Conservation (phyloP, 2,329 filamentous ascomycete species). For the Huntiella decipiens region DNA sequence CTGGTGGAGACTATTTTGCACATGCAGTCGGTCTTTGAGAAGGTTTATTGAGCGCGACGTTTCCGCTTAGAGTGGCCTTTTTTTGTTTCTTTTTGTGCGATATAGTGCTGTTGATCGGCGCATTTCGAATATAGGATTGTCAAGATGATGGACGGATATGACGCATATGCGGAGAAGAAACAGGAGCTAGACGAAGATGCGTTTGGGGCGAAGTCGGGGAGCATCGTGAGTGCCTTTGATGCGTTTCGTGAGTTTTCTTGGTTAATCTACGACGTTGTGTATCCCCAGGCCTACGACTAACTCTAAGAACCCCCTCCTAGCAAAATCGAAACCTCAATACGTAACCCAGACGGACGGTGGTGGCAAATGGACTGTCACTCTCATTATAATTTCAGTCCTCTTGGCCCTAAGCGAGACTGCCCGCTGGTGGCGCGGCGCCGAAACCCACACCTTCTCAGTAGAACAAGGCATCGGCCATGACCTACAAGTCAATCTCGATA, state of each 20-base stretch:
- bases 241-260: conserved; percentile 58
- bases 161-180: conserved; percentile 36
- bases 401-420: conserved; percentile 61
- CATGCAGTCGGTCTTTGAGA: no score
- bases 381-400: conserved; percentile 53
- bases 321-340: conserved; percentile 91
- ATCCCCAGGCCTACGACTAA: not conserved
- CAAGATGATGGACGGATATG: conserved; percentile 61
- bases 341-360: conserved; percentile 67
- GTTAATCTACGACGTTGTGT: not conserved
- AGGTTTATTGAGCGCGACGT: no score
- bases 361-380: conserved; percentile 80
- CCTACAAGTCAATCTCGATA: conserved; percentile 86
- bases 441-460: conserved; percentile 79
- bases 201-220: conserved; percentile 51
- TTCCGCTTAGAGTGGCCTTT: not conserved
- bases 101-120: not conserved
- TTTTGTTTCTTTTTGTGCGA: not conserved
- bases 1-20: no score
- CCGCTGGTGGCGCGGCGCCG: conserved; percentile 69
- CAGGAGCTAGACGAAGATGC: conserved; percentile 47
- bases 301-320: conserved; percentile 24
- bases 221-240: conserved; percentile 74
- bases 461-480: conserved; percentile 77
- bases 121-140: not conserved